phyloP scores from a whole-genome alignment of 306 rosid genomes.

The Nissolia schottii region DNA sequence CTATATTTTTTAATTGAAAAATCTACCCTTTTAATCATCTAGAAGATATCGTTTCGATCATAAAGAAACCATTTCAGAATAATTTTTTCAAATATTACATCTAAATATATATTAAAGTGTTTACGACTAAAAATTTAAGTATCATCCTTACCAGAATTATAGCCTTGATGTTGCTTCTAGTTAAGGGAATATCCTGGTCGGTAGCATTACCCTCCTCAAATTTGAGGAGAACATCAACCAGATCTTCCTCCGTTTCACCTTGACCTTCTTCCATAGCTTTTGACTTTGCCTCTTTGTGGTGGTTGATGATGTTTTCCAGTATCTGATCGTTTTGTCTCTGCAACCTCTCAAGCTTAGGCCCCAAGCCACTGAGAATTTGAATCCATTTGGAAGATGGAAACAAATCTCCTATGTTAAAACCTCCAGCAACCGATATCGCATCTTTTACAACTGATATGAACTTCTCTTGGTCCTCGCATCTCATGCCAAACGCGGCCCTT shows the following conservation, averaged over 20 bases:
- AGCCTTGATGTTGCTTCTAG: too few species aligned
- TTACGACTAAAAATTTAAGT: too few species aligned
- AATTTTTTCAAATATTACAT: not conserved
- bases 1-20: too few species aligned
- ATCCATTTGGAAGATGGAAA: conserved; percentile 38
- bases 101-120: too few species aligned
- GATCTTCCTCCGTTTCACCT: not conserved
- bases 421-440: not conserved
- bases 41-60: too few species aligned
- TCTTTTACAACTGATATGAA: not conserved
- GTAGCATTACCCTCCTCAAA: not conserved
- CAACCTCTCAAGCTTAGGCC: conserved; percentile 19
- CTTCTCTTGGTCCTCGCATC: conserved; percentile 10
- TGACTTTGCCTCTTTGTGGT: not conserved
- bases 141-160: not conserved
- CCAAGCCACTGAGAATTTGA: not conserved
- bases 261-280: not conserved
- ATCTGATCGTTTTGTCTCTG: not conserved
- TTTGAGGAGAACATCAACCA: conserved; percentile 2
- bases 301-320: not conserved
- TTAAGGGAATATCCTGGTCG: too few species aligned
- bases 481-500: conserved; percentile 23
- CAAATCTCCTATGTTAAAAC: conserved; percentile 26
- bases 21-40: too few species aligned
- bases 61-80: not conserved